These are phyloP conservation scores for Ajuga reptans DNA, from an alignment of 305 asterid genomes.

Conservation along the genomic window DNA sequence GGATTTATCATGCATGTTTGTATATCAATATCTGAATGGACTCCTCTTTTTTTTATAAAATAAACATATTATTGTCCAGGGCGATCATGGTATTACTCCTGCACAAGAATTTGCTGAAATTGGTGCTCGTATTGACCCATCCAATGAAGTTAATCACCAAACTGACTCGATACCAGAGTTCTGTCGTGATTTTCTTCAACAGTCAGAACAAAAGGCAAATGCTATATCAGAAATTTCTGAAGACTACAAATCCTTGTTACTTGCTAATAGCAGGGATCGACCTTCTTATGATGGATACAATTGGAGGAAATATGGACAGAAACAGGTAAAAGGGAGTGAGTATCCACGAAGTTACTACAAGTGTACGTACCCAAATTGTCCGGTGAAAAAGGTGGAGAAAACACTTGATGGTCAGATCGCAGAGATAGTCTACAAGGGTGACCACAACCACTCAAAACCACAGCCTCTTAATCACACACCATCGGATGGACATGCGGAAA, in stretches of 20 bases:
- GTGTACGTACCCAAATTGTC: constrained; percentile 75
- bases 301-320: constrained; percentile 94
- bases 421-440: constrained; percentile 72
- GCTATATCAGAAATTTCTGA: constrained; percentile 25
- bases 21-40: constrained; percentile 2
- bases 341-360: constrained; percentile 76
- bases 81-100: constrained; percentile 22
- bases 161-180: constrained; percentile 16
- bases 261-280: constrained; percentile 29
- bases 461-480: constrained; percentile 28
- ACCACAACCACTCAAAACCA: constrained; percentile 65
- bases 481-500: constrained; percentile 30
- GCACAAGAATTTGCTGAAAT: constrained; percentile 13
- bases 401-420: constrained; percentile 52
- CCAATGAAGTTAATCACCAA: constrained; percentile 23
- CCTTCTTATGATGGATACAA: constrained; percentile 60
- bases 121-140: not conserved
- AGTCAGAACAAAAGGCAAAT: constrained; percentile 19
- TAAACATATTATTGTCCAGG: constrained; percentile 34
- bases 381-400: constrained; percentile 69
- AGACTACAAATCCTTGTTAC: constrained; percentile 25
- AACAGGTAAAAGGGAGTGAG: constrained; percentile 83
- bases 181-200: constrained; percentile 14
- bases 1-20: not conserved
- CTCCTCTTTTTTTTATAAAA: constrained; percentile 11